Conservation (phyloP, 2,329 filamentous ascomycete species). For the Fusarium robinianum region DNA sequence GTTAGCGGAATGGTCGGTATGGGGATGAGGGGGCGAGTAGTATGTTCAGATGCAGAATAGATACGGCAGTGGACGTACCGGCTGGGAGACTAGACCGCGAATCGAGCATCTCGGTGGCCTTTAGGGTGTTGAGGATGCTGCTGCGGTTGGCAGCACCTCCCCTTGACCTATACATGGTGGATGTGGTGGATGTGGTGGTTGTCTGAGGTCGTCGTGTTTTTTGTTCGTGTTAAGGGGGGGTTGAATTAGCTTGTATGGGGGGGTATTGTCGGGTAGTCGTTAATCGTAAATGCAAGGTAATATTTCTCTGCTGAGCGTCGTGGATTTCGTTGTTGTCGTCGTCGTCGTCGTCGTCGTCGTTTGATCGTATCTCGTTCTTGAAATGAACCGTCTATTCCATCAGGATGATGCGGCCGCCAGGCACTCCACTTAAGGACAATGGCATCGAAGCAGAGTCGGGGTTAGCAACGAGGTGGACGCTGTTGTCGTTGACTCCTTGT, state of each 20-base stretch:
- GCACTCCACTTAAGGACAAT: constrained; percentile 15
- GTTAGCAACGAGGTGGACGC: too few relatives aligned
- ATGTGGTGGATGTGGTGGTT: constrained; percentile 10
- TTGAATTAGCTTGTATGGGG: neutral
- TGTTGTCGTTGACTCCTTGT: neutral
- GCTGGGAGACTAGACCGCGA: constrained; percentile 80
- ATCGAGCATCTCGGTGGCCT: constrained; percentile 78
- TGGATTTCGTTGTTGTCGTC: constrained; percentile 5
- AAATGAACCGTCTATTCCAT: constrained; percentile 23
- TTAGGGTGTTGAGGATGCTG: constrained; percentile 74
- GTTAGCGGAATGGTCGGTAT: neutral
- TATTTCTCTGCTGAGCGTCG: neutral
- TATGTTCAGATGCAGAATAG: neutral
- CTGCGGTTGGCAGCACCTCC: constrained; percentile 46
- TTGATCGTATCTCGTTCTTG: constrained; percentile 15
- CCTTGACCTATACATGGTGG: constrained; percentile 50
- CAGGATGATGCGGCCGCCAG: constrained; percentile 29
- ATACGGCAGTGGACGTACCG: constrained; percentile 54
- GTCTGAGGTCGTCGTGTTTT: neutral
- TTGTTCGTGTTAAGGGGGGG: constrained; percentile 1
- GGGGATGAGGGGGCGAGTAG: neutral
- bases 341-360: constrained; percentile 14
- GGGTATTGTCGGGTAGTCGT: too few relatives aligned
- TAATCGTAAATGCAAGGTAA: too few relatives aligned
- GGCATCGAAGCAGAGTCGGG: neutral